These are phyloP conservation scores for Fraxinus albicans DNA, from an alignment of 305 asterid genomes.

Conservation along the genomic window DNA sequence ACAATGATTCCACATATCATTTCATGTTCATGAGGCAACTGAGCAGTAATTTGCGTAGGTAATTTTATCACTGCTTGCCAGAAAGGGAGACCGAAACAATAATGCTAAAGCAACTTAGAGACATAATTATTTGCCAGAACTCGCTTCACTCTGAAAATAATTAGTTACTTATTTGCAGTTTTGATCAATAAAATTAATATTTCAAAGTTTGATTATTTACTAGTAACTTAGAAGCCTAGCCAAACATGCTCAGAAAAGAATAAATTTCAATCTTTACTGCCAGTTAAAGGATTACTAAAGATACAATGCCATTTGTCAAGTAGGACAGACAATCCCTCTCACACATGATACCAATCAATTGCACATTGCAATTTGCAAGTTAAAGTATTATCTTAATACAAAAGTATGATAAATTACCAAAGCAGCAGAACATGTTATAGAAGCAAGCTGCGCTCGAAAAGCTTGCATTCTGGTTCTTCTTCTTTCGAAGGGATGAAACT, in stretches of 20 bases:
- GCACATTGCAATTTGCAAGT: not conserved
- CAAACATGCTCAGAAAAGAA: not conserved
- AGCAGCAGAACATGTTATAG: conserved; percentile 56
- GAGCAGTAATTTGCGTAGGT: not conserved
- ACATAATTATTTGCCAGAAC: not conserved
- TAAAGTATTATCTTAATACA: not conserved
- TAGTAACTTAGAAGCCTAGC: not conserved
- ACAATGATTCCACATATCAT: not conserved
- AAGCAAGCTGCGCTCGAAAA: conserved; percentile 37
- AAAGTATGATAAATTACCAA: conserved; percentile 28
- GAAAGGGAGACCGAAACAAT: not conserved
- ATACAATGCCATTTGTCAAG: not conserved
- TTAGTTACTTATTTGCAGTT: not conserved
- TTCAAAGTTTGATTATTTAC: not conserved
- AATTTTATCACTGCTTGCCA: not conserved
- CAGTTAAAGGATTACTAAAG: not conserved
- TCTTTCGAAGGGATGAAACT: conserved; percentile 34
- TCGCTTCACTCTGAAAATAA: not conserved
- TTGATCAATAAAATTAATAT: not conserved
- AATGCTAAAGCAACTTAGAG: not conserved
- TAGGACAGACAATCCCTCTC: not conserved
- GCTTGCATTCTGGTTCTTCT: conserved; percentile 15
- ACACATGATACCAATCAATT: not conserved
- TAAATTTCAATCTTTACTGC: not conserved
- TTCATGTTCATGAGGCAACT: not conserved